phyloP scores from a whole-genome alignment of 495 filamentous ascomycete species.

The Penicillium fimorum region DNA sequence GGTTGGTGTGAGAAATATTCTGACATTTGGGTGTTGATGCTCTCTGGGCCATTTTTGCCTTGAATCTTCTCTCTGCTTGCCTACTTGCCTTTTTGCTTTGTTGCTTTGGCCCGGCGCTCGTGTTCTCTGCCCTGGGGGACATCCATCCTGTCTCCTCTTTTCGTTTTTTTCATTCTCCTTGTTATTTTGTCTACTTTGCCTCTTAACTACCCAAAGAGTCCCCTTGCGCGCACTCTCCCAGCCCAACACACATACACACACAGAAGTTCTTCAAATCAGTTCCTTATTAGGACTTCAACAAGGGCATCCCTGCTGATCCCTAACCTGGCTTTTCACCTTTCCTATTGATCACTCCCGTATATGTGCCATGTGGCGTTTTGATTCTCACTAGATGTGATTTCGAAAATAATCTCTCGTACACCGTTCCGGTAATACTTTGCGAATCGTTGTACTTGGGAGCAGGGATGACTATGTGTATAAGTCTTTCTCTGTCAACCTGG shows the following conservation, averaged over 20 bases:
- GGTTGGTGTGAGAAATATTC: conserved; percentile 8
- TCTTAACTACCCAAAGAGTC: conserved; percentile 36
- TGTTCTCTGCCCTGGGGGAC: conserved; percentile 14
- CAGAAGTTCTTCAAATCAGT: conserved; percentile 31
- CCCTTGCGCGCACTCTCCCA: conserved; percentile 36
- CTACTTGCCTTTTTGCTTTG: conserved; percentile 10
- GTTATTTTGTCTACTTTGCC: conserved; percentile 34
- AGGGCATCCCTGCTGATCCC: conserved; percentile 28
- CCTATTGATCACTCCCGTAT: conserved; percentile 18
- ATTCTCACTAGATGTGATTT: conserved; percentile 30
- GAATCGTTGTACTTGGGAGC: not conserved
- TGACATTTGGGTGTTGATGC: conserved; percentile 5
- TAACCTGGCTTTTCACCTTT: conserved; percentile 22
- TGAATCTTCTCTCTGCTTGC: not conserved
- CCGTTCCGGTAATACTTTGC: conserved; percentile 5
- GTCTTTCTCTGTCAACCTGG: not conserved
- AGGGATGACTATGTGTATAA: not conserved
- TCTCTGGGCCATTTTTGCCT: conserved; percentile 11
- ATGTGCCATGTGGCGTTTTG: conserved; percentile 26
- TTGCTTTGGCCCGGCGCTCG: conserved; percentile 13
- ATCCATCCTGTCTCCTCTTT: conserved; percentile 18
- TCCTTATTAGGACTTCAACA: conserved; percentile 35
- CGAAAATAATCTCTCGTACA: conserved; percentile 18
- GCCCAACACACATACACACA: conserved; percentile 31
- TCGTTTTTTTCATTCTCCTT: conserved; percentile 31